A percentile compares a stretch with the other conserved stretches of the same genome.
Evolutionary conservation across 2,329 filamentous ascomycete species (phyloP).

Genomic region (Neonectria coccinea): DNA sequence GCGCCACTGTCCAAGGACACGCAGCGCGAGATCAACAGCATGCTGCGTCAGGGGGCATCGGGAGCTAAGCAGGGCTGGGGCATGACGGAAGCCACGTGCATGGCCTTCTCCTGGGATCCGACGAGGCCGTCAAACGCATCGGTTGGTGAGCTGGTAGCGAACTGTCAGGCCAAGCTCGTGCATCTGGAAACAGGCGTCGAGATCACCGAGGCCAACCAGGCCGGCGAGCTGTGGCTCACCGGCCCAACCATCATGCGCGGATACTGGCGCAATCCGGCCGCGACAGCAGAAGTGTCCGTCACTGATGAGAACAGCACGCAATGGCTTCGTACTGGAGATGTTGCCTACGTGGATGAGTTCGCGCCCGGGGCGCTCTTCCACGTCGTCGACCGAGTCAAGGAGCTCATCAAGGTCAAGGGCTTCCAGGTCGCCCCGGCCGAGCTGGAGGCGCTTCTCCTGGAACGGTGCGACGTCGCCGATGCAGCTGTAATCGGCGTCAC

Average conservation of each 20-base stretch:
- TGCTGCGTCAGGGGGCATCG: conserved; percentile 57
- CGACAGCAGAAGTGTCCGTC: conserved; percentile 69
- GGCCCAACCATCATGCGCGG: conserved; percentile 80
- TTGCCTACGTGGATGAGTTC: conserved; percentile 74
- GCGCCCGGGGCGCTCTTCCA: conserved; percentile 63
- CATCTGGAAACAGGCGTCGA: conserved; percentile 64
- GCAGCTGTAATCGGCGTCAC: conserved; percentile 74
- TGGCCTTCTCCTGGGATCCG: conserved; percentile 74
- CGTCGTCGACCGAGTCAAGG: conserved; percentile 81
- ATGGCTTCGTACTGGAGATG: conserved; percentile 82
- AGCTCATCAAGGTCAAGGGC: conserved; percentile 72
- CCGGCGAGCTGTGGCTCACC: conserved; percentile 79
- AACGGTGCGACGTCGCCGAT: conserved; percentile 64
- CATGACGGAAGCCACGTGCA: conserved; percentile 87
- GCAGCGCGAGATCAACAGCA: conserved; percentile 57
- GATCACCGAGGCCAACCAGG: conserved; percentile 61
- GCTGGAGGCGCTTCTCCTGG: conserved; percentile 53
- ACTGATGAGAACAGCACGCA: conserved; percentile 61
- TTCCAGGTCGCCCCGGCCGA: conserved; percentile 70
- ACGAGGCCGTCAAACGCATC: conserved; percentile 58
- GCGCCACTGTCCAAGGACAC: conserved; percentile 74
- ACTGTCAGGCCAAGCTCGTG: conserved; percentile 71
- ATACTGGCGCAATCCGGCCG: conserved; percentile 79
- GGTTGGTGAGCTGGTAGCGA: conserved; percentile 53
- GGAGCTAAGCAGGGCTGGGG: conserved; percentile 79